These are phyloP conservation scores for Vaucheria bursata DNA, from an alignment of 352 stramenopile species.

Conservation along the genomic window DNA sequence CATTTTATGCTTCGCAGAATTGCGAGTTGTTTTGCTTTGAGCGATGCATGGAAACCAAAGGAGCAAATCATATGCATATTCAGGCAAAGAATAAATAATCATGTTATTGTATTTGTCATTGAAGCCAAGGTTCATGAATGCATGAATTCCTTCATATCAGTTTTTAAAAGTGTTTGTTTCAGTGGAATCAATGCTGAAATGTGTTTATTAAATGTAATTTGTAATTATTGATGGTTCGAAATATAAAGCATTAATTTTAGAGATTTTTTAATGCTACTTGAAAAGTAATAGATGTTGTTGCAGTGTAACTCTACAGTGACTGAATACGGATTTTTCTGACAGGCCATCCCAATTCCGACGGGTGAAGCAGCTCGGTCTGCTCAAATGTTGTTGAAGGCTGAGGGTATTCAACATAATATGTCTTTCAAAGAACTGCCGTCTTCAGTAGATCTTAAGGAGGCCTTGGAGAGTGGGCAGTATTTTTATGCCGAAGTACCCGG, in stretches of 20 bases:
- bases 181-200: neutral
- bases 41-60: conserved; percentile 29
- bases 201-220: neutral
- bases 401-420: conserved; percentile 24
- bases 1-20: neutral
- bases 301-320: neutral
- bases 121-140: neutral
- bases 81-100: conserved; percentile 8
- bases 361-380: conserved; percentile 31
- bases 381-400: conserved; percentile 30
- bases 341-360: conserved; percentile 35
- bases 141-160: neutral
- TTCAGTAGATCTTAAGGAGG: conserved; percentile 14
- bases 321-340: neutral
- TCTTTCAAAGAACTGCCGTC: conserved; percentile 18
- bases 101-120: neutral
- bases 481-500: conserved; percentile 43
- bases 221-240: neutral
- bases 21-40: conserved; percentile 39
- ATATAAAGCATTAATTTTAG: neutral
- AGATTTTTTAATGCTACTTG: neutral
- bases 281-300: neutral
- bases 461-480: conserved; percentile 16
- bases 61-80: conserved; percentile 38
- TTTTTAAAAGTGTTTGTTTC: neutral